Base-by-base conservation (phyloP, 2,329 filamentous ascomycete species). In the Ophiostoma ulmi region DNA sequence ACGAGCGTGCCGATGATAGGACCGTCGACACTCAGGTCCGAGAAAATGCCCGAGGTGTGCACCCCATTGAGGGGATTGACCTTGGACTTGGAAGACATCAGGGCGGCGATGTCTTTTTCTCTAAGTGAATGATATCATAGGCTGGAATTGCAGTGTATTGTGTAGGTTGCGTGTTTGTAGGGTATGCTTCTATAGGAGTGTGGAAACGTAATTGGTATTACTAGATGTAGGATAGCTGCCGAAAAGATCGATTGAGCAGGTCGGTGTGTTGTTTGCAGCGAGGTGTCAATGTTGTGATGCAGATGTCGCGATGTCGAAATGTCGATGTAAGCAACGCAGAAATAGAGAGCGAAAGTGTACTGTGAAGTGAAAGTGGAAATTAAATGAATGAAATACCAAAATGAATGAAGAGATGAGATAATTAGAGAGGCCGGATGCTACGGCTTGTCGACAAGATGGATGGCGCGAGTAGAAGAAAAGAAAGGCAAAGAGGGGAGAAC, bases 1-100 rank as follows among this genome's bases (percentile, higher is more conserved):
- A 99, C 93, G 75, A 99, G 84, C 1, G 94, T 98, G 75, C 95
- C 95, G 77, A 99, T 97, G 72, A 92, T 86, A 3, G 95, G 94
- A 0, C 95, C 95, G 79, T 98, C 94, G 71, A 97, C 87, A 26
- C 90, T 92, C 90, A 97, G 93, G 81, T 97, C 94, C 68, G 94
- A 91, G 81, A 92, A 97, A 79, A 97, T 97, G 77, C 94, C 94
- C 5, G 94, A 91, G 36, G 94, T 93, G 81, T 97, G 94, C 77
- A 88, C 87, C 75, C 84, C 85, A 78, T 86, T 87, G 77, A 88
- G 81, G 69, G 85, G 80, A 76, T 87, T 85, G 71, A 80, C 70
- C 79, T 87, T 88, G 71, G 81, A 76, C 77, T 85, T 87, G 75
- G 82, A 76, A 72, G 85, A 78, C 85, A 88, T 87, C 44, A 35